Evolutionary conservation across 2,329 filamentous ascomycete species (phyloP), one percentile per base, ranked within the genome.

Genomic region (Monosporascus sp.): DNA sequence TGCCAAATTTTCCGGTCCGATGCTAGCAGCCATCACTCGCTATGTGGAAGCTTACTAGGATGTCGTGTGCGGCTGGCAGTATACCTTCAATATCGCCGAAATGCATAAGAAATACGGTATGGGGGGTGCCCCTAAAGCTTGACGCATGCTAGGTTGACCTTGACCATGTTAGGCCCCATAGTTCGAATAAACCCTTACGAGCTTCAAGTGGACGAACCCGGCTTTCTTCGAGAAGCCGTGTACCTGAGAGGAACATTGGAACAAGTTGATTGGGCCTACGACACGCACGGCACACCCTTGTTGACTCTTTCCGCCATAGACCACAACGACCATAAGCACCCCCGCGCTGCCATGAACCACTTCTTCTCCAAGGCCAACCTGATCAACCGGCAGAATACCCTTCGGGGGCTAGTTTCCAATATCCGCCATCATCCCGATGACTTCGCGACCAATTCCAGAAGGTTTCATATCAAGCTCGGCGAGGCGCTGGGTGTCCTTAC

Each of bases 341-440:
- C 46, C 2, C 51, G 51, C 19, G 20, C 8, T 37, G 22, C 51
- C 24, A 9, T 52, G 24, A 20, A 49, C 3, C 38, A 14, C 26
- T 52, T 27, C 22, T 37, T 53, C 11, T 50, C 48, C 2, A 53
- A 50, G 19, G 41, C 48, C 2, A 53, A 41, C 26, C 48, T 53
- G 14, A 24, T 16, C 7, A 11, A 31, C 14, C 27, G 31, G 5
- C 47, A 50, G 27, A 20, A 20, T 31, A 49, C 41, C 3, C 24
- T 53, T 9, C 27, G 24, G 17, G 1, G 26, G 7, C 3, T 17
- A n/a, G 35, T 37, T 3, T 5, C 9, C 5, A 53, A 46, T 31
- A 41, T 52, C 2, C 43, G 50, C 31, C 6, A 19, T 22, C 31
- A 45, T 7, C 27, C 48, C 20, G 7, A 11, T 20, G 31, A 31